These are phyloP conservation scores for Thoreauomyces humboldtii DNA, from an alignment of 192 early-diverging fungal species.

Conservation along the genomic window DNA sequence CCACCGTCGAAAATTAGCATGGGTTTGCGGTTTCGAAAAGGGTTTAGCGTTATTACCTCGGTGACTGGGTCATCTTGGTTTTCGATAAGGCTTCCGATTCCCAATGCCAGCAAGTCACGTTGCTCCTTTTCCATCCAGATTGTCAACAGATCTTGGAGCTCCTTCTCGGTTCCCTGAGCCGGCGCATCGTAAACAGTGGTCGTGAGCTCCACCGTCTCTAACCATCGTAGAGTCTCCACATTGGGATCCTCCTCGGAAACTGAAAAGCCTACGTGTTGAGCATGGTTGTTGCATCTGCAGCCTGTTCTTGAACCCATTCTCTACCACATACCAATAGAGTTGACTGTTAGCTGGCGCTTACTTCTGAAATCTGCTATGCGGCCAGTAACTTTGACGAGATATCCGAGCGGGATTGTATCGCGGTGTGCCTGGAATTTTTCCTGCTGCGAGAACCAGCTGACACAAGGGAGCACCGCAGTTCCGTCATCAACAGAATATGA, in stretches of 20 bases:
- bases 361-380: constrained; percentile 13
- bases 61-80: neutral
- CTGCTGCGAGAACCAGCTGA: constrained; percentile 20
- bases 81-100: neutral
- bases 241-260: constrained; percentile 23
- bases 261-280: too few species aligned
- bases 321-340: constrained; percentile 16
- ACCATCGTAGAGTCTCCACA: constrained; percentile 23
- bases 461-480: constrained; percentile 17
- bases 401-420: constrained; percentile 12
- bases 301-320: too few species aligned
- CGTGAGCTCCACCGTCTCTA: constrained; percentile 12
- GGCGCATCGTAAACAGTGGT: constrained; percentile 3
- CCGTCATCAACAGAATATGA: constrained; percentile 27
- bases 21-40: neutral
- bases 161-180: neutral
- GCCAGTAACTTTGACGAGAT: constrained; percentile 19
- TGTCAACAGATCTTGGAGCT: too few species aligned
- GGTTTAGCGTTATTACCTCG: neutral
- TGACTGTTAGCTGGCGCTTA: constrained; percentile 14
- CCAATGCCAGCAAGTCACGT: too few species aligned
- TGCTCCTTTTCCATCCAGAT: too few species aligned
- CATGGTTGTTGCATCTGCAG: too few species aligned
- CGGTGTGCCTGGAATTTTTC: constrained; percentile 3
- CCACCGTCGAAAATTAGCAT: neutral